phyloP scores from a whole-genome alignment of 164 flowering plant species.

The Buxus sempervirens region DNA sequence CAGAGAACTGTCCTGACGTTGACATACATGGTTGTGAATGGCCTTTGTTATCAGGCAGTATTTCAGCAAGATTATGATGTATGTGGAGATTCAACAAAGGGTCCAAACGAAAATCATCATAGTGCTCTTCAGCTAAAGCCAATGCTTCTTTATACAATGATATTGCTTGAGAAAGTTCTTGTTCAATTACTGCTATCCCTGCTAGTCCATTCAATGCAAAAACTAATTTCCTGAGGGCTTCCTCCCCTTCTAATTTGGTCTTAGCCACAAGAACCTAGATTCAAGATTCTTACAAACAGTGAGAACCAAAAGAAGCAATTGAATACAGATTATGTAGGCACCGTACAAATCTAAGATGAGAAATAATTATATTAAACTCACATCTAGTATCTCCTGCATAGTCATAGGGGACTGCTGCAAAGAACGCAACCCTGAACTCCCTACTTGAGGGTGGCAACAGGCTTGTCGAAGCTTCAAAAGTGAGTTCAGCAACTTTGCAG shows the following conservation, averaged over 20 bases:
- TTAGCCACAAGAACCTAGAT: constrained; percentile 77
- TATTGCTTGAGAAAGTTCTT: constrained; percentile 50
- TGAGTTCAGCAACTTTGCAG: constrained; percentile 76
- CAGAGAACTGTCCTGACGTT: constrained; percentile 17
- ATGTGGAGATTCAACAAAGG: constrained; percentile 81
- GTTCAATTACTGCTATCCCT: constrained; percentile 68
- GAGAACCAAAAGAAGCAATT: constrained; percentile 13
- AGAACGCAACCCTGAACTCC: constrained; percentile 90
- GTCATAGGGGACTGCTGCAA: constrained; percentile 93
- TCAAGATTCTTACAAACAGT: constrained; percentile 12
- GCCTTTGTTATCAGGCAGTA: constrained; percentile 31
- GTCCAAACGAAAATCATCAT: constrained; percentile 83
- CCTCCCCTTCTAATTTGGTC: constrained; percentile 91
- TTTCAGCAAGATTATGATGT: constrained; percentile 80
- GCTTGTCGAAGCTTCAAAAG: constrained; percentile 98
- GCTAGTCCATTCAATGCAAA: constrained; percentile 92
- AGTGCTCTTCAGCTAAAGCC: constrained; percentile 52
- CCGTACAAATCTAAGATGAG: not conserved
- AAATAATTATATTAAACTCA: constrained; percentile 19
- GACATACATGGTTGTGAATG: constrained; percentile 11
- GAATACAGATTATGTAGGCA: not conserved
- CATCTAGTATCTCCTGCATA: constrained; percentile 90
- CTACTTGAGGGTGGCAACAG: constrained; percentile 99
- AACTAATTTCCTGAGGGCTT: constrained; percentile 77
- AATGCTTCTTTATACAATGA: constrained; percentile 74